Base-by-base conservation (phyloP, 2,329 filamentous ascomycete genomes). In the Talaromyces islandicus region DNA sequence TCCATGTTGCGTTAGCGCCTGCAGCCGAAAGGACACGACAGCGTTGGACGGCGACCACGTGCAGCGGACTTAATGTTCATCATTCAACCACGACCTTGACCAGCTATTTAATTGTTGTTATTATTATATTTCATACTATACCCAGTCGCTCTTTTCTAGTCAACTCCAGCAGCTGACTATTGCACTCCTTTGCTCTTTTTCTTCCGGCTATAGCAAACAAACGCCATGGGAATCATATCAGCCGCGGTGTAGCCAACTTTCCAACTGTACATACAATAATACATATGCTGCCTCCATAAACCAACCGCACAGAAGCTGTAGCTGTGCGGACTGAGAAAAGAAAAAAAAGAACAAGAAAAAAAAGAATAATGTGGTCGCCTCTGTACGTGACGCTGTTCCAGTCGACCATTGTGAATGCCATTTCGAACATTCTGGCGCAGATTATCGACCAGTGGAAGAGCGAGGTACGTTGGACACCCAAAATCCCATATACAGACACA, bases 391-490 rank as follows among this genome's bases (percentile, higher is more conserved):
- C 73, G 27, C 66, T 74, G 32, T 68, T 74, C 56, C 73, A 76
- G 63, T 71, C 73, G 53, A 73, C 72, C 32, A 59, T 72, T 41
- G 66, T 76, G 3, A 75, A 75, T 62, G 72, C 71, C 60, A 63
- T 75, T 19, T 71, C 73, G 61, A 76, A 76, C 51, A 41, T 76
- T 61, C 64, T 74, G 24, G 73, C 73, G 5, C 73, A 76, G 59
- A 60, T 75, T 21, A 73, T 76, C 62, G 70, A 74, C 63, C 72
- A 74, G 64, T 66, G 70, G 60, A 68, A 70, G 48, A 69, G 68
- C 56, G 63, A 69, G 54, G 73, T 75, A 71, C 10, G 21, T 19
- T 43, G n/a, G n/a, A n/a, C n/a, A n/a, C n/a, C n/a, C n/a, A n/a
- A n/a, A n/a, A n/a, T n/a, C n/a, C n/a, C n/a, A n/a, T n/a, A n/a